phyloP scores from a whole-genome alignment of 2,329 filamentous ascomycete species.

The Cordyceps fumosorosea region DNA sequence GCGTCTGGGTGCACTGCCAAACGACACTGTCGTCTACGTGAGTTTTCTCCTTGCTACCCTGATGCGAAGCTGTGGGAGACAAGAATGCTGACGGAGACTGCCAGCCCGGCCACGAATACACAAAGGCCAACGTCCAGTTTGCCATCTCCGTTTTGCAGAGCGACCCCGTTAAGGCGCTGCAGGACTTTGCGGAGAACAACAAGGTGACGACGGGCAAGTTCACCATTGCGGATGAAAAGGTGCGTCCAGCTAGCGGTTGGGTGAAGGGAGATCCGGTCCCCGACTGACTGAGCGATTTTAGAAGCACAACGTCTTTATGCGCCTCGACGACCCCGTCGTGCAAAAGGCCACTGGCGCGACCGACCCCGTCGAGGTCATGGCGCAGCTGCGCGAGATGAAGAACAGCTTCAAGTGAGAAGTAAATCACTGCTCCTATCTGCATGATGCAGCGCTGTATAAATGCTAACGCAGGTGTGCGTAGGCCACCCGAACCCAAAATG shows the following conservation, averaged over 20 bases:
- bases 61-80: background rate
- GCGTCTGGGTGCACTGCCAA: slow-evolving; percentile 70
- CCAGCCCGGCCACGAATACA: slow-evolving; percentile 94
- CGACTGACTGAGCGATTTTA: slow-evolving; percentile 27
- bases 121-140: slow-evolving; percentile 93
- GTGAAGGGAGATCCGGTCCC: no score
- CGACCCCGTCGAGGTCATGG: slow-evolving; percentile 78
- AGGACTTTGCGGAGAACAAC: slow-evolving; percentile 71
- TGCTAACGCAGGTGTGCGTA: slow-evolving; percentile 11
- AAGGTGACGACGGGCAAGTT: slow-evolving; percentile 90
- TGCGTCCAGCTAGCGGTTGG: slow-evolving; percentile 25
- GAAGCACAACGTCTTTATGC: slow-evolving; percentile 97
- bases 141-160: slow-evolving; percentile 67
- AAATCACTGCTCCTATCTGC: background rate
- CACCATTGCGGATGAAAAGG: slow-evolving; percentile 96
- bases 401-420: slow-evolving; percentile 60
- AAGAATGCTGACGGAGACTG: background rate
- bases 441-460: background rate
- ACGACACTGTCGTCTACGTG: slow-evolving; percentile 89
- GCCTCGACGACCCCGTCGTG: slow-evolving; percentile 74
- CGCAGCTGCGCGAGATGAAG: slow-evolving; percentile 83
- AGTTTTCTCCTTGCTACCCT: slow-evolving; percentile 25
- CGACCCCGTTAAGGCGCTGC: slow-evolving; percentile 68
- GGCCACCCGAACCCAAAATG: slow-evolving; percentile 22
- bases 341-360: slow-evolving; percentile 78